Conservation (phyloP, 176 grass and related monocot species). For the Paspalum vaginatum region DNA sequence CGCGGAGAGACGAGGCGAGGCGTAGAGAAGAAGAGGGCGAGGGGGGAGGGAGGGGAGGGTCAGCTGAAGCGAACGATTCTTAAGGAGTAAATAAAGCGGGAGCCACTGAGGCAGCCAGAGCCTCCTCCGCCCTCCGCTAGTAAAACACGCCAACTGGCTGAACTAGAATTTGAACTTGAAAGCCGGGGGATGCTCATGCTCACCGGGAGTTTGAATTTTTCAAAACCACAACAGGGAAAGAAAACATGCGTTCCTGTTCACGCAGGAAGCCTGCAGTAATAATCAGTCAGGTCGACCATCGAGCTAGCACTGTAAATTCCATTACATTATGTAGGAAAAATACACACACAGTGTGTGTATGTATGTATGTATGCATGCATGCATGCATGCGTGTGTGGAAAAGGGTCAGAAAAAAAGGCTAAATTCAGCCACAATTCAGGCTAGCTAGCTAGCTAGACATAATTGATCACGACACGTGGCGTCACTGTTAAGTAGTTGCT, state of each 20-base stretch:
- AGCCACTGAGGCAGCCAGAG: conserved; percentile 17
- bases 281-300: no score
- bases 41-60: conserved; percentile 3
- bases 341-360: no score
- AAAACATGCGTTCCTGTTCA: no score
- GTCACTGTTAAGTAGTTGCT: no score
- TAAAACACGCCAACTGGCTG: conserved; percentile 28
- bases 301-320: no score
- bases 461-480: no score
- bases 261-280: background rate
- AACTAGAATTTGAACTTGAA: conserved; percentile 19
- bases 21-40: background rate
- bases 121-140: conserved; percentile 7
- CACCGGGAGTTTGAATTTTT: background rate
- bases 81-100: conserved; percentile 77
- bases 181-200: background rate
- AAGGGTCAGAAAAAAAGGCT: no score
- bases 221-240: background rate
- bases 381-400: no score
- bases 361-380: no score
- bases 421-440: no score
- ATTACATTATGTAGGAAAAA: no score
- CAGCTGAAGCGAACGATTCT: conserved; percentile 62
- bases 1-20: conserved; percentile 13
- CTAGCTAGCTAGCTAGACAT: no score